Base-by-base conservation (phyloP, 2,329 filamentous ascomycete genomes). In the Alternaria longipes region DNA sequence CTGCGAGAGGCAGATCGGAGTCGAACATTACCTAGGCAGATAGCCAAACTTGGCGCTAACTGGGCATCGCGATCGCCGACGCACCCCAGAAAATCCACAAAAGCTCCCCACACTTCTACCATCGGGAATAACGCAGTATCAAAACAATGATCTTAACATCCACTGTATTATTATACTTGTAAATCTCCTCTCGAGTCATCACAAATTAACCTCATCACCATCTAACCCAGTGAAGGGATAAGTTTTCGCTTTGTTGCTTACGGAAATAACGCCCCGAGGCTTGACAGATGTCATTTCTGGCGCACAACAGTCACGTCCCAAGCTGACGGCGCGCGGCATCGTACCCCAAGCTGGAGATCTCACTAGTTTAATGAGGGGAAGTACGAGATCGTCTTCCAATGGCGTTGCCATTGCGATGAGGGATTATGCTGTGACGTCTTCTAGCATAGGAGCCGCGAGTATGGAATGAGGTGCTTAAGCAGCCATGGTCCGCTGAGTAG, bases 211-310 rank as follows among this genome's bases (percentile, higher is more conserved):
- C 18, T 12, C 8, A 24, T 14, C 11, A 1, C 1, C 3, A 20
- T 3, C 34, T 20, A 18, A 4, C 12, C 2, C 20, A 9, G 12
- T 36, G 32, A 36, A 26, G 46, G 22, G 2, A 16, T 7, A n/a
- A 20, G 22, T 38, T 4, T 20, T 7, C 8, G 20, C 46, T 24
- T 20, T 14, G 18, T 45, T 22, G 12, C 22, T 30, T 28, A 46
- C 57, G 65, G 56, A 36, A 56, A 54, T 53, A 47, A 59, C 50
- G 36, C 59, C 46, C n/a, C 34, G 11, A 34, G 45, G 45, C 45
- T 50, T 49, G 46, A 50, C 50, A 60, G 52, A 64, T 64, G 65
- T 68, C 62, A 68, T 68, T 60, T 22, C 46, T 57, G 34, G 56
- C 54, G 55, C 49, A 41, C 41, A 42, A 58, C 40, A 22, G 60